phyloP scores from a whole-genome alignment of 2,329 filamentous ascomycete species.

The Trichoderma guizhouense region DNA sequence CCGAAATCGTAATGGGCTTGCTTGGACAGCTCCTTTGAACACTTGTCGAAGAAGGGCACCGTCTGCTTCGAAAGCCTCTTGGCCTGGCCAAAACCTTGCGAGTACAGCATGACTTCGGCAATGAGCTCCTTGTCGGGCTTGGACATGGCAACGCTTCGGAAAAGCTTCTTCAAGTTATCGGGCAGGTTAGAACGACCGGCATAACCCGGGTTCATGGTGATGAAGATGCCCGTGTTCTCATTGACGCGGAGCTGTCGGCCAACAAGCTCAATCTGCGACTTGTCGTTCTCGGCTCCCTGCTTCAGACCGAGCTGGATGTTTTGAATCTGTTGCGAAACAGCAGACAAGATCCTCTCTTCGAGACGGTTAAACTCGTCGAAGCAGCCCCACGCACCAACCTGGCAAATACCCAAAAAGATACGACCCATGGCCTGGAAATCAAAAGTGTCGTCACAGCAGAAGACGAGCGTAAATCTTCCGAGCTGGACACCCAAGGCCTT shows the following conservation, averaged over 20 bases:
- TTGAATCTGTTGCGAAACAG: constrained; percentile 98
- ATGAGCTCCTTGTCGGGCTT: constrained; percentile 99
- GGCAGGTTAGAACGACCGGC: constrained; percentile 96
- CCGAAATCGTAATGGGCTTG: constrained; percentile 99
- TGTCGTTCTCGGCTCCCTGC: constrained; percentile 75
- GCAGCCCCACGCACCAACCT: constrained; percentile 98
- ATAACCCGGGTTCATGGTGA: constrained; percentile 99
- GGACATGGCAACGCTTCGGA: constrained; percentile 99
- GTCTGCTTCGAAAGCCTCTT: constrained; percentile 92
- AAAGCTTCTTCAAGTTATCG: constrained; percentile 98
- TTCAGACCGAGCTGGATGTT: constrained; percentile 97
- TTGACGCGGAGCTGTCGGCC: constrained; percentile 89
- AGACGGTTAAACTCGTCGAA: constrained; percentile 99
- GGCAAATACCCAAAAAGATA: constrained; percentile 98
- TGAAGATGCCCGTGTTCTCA: constrained; percentile 94
- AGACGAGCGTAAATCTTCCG: constrained; percentile 95
- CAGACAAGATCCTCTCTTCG: constrained; percentile 94
- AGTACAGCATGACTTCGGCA: constrained; percentile 99
- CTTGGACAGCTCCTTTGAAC: constrained; percentile 76
- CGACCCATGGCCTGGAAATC: constrained; percentile 99
- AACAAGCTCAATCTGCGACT: constrained; percentile 88
- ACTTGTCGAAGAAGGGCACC: constrained; percentile 97
- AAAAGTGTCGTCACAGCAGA: constrained; percentile 99
- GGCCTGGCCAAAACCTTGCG: constrained; percentile 95
- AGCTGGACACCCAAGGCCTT: constrained; percentile 96